Evolutionary conservation across 1,284 basidiomycete species (phyloP), one percentile per base, ranked within the genome.

Genomic region (Sanguinoderma infundibulare): DNA sequence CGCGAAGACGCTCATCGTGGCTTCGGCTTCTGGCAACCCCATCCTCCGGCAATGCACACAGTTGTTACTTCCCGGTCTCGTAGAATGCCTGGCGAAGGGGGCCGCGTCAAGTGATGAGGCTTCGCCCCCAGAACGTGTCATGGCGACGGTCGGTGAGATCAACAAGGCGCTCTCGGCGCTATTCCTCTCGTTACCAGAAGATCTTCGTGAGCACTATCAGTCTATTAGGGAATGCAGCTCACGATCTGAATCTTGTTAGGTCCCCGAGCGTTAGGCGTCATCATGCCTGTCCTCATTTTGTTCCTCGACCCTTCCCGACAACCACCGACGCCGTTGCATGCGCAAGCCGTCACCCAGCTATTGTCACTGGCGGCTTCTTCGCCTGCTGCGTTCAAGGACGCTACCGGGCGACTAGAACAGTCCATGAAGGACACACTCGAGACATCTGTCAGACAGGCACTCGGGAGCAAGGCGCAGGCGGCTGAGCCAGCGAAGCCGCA

Each of bases 321-420:
- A 4, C 67, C 83, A 0, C 74, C 83, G 0, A 77, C 82, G 0
- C 74, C 81, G 1, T 69, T 91, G 20, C 89, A 91, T 62, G 73
- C 81, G 0, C 84, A 89, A 59, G 89, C 87, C 2, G 83, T 94
- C n/a, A 74, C 82, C 9, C 92, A 96, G 57, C 75, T 98, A 4
- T 79, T 98, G 20, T 77, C 82, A 2, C 87, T 95, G 53, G 96
- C 96, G 0, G 85, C 91, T 0, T 77, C 82, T 0, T 85, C 90
- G 2, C 92, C 96, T 0, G 74, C 78, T 3, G 85, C 91, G 17
- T 98, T 98, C 84, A 96, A 94, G 73, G 92, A 95, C 53, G 95
- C 92, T 2, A 91, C 93, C 3, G 82, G 79, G 2, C 87, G 86
- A 38, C 81, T 98, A 53, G 86, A 90, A 17, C 75, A 81, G 8